These are phyloP conservation scores for Trichodelitschia bisporula DNA, from an alignment of 495 filamentous ascomycete genomes.

Conservation along the genomic window DNA sequence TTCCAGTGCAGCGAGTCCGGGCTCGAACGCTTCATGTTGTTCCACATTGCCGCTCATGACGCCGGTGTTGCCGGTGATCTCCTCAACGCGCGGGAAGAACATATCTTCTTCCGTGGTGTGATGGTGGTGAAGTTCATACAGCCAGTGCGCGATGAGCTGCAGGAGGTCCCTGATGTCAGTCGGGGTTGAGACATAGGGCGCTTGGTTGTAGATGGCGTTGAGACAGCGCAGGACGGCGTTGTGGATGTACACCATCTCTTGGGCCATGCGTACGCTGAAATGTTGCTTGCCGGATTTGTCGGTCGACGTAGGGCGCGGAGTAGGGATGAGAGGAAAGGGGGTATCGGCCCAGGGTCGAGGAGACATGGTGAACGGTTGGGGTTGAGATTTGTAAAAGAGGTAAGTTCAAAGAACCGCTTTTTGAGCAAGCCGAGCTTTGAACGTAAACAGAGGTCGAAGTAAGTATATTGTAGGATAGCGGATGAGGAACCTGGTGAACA, in stretches of 20 bases:
- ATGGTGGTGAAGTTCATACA: slow-evolving; percentile 3
- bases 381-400: no score
- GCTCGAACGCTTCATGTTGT: slow-evolving; percentile 4
- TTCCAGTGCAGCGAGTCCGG: slow-evolving; percentile 1
- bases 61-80: slow-evolving; percentile 1
- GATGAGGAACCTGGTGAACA: no score
- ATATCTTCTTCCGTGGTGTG: slow-evolving; percentile 4
- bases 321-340: background rate
- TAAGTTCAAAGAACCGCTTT: no score
- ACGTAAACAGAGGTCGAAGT: no score
- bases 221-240: slow-evolving; percentile 6
- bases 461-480: no score
- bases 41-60: slow-evolving; percentile 1
- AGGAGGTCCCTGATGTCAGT: slow-evolving; percentile 2
- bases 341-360: slow-evolving; percentile 1
- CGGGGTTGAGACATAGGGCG: slow-evolving; percentile 1
- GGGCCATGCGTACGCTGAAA: slow-evolving; percentile 1
- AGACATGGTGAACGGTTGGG: no score
- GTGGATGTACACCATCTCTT: slow-evolving; percentile 5
- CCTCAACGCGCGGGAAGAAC: slow-evolving; percentile 5
- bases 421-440: no score
- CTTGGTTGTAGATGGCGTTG: slow-evolving; percentile 6
- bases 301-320: background rate
- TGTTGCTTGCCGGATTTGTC: background rate
- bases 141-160: slow-evolving; percentile 2